These are phyloP conservation scores for Violaceomyces palustris DNA, from an alignment of 1,284 basidiomycete genomes.

Conservation along the genomic window DNA sequence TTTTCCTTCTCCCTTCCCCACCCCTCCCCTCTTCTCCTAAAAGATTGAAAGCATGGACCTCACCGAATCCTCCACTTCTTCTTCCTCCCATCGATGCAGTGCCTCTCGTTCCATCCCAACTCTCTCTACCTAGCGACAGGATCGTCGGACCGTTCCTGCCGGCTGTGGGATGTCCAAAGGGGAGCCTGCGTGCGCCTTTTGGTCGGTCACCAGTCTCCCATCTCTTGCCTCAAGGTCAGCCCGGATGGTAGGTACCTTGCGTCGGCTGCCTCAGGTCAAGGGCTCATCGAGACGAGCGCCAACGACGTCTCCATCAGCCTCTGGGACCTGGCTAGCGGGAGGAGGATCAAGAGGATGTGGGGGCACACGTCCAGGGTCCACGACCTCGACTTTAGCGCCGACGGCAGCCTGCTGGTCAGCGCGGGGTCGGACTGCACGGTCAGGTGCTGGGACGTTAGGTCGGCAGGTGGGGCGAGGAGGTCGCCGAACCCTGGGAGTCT, in stretches of 20 bases:
- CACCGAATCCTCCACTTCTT: too few relatives aligned
- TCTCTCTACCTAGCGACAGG: conserved; percentile 95
- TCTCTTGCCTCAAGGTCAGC: conserved; percentile 83
- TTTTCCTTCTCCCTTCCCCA: background rate
- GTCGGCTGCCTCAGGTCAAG: conserved; percentile 60
- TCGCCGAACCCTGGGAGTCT: conserved; percentile 6
- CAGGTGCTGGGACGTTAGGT: conserved; percentile 90
- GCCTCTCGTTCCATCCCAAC: conserved; percentile 93
- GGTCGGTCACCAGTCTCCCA: conserved; percentile 83
- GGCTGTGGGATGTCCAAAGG: conserved; percentile 97
- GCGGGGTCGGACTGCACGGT: conserved; percentile 90
- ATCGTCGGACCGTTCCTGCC: conserved; percentile 88
- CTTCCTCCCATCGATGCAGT: conserved; percentile 59
- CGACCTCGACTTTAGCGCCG: conserved; percentile 83
- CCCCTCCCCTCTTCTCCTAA: conserved; percentile 1
- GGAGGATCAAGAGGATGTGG: conserved; percentile 91
- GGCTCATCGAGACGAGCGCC: conserved; percentile 4
- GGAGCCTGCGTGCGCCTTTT: conserved; percentile 91
- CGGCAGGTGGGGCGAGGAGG: conserved; percentile 58
- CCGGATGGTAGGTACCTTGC: conserved; percentile 92
- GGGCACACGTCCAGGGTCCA: conserved; percentile 86
- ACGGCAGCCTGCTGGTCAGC: conserved; percentile 82
- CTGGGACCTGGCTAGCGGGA: conserved; percentile 91
- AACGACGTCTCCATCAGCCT: conserved; percentile 89
- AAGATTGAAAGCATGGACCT: too few relatives aligned